Evolutionary conservation across 2,329 filamentous ascomycete genomes (phyloP), one percentile per base, ranked within the genome.

Genomic region (Trichoderma harzianum): DNA sequence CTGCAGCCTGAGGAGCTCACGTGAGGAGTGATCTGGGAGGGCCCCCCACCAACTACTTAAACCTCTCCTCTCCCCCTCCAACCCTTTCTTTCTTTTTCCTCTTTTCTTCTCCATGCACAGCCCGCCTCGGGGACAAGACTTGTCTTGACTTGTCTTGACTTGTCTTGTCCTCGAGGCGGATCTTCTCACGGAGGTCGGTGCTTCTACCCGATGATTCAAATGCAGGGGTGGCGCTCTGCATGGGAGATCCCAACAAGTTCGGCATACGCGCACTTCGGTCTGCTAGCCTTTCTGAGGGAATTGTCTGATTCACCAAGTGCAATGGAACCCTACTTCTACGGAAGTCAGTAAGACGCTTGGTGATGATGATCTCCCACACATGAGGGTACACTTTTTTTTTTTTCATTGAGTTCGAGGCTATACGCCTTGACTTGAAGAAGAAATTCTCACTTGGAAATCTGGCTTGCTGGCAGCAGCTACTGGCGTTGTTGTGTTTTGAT

Each of bases 401-500:
- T 73, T 73, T 73, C 72, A 72, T 73, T 73, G 70, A 72, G 72
- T 16, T 53, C 34, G 55, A 68, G 62, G 72, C 64, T 70, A 72
- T 61, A 71, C 10, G 69, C 74, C 66, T 72, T 70, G 61, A 60
- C 66, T 73, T 71, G 36, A 71, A 76, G 74, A 75, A 73, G 68
- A 69, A 68, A 16, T 32, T 61, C 55, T 69, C 18, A 11, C 64
- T 58, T n/a, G 6, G 24, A 18, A 47, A 28, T 58, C n/a, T 47
- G 36, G 24, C 7, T 24, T 18, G 36, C n/a, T 61, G 36, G 36
- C 8, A 14, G n/a, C n/a, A 14, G 14, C 3, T 7, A 8, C 18
- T 34, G 57, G n/a, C 24, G 26, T 1, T 47, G 55, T 21, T 60
- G 34, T 58, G 26, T 24, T 14, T 51, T 36, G 24, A 21, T 10